Conservation (phyloP, 1,139 yeast genomes). For the Scheffersomyces insectosa region DNA sequence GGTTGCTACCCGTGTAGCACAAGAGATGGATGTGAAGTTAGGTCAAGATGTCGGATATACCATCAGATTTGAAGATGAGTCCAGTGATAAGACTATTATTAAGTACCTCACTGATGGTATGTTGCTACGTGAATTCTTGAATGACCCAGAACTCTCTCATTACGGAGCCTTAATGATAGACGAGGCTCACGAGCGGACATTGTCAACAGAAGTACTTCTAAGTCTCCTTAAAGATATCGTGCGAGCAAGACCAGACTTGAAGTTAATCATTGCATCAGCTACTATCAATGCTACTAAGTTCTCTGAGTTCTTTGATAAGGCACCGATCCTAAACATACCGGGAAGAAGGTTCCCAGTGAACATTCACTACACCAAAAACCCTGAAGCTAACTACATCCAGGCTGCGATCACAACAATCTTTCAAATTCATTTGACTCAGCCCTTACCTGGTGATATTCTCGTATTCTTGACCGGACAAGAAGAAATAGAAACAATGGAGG, state of each 20-base stretch:
- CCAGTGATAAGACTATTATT: constrained; percentile 62
- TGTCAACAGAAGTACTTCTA: constrained; percentile 86
- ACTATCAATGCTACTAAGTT: constrained; percentile 90
- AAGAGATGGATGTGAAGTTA: constrained; percentile 69
- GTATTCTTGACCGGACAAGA: constrained; percentile 90
- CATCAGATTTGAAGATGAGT: constrained; percentile 79
- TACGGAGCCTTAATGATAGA: constrained; percentile 90
- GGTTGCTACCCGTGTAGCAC: constrained; percentile 89
- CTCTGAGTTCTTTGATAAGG: constrained; percentile 72
- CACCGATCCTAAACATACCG: constrained; percentile 86
- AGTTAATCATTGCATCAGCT: constrained; percentile 84
- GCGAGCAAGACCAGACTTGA: constrained; percentile 63
- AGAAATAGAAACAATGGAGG: constrained; percentile 84
- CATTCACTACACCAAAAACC: constrained; percentile 78
- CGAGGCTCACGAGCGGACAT: constrained; percentile 95
- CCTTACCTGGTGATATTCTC: constrained; percentile 76
- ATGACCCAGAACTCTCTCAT: constrained; percentile 65
- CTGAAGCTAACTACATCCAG: constrained; percentile 86
- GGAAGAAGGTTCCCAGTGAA: constrained; percentile 91
- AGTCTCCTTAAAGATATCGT: constrained; percentile 78
- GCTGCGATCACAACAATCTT: constrained; percentile 84
- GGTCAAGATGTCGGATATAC: constrained; percentile 88
- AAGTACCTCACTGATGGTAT: constrained; percentile 96
- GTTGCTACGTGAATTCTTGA: constrained; percentile 78
- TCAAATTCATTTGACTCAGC: constrained; percentile 73